Base-by-base conservation (phyloP, 179 eudicot species). In the Pouteria campechiana region DNA sequence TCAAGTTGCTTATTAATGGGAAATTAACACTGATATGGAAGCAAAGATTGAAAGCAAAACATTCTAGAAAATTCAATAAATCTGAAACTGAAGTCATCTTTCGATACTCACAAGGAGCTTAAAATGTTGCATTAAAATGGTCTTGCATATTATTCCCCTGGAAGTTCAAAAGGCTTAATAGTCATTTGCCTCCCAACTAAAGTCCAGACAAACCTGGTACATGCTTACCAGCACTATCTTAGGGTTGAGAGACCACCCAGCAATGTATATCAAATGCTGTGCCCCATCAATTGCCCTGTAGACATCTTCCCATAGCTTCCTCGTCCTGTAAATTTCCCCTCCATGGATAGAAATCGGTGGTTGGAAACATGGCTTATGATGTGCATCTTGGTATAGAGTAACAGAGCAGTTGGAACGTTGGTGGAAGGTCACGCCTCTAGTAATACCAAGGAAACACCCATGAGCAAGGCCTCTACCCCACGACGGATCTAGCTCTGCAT, bases 211-310 rank as follows among this genome's bases (percentile, higher is more conserved):
- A n/a, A n/a, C n/a, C n/a, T n/a, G n/a, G n/a, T n/a, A n/a, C n/a
- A n/a, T n/a, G 50, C 53, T 79, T 70, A 81, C 94, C 87, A 87
- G 72, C 33, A 72, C 77, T 64, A 86, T 46, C 25, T 64, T 75
- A 24, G 98, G 98, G 60, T 82, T 90, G 31, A 90, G 56, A 47
- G 98, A 86, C 96, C 98, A 90, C 53, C 96, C 98, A 10, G 85
- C 92, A 25, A 90, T 90, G 61, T 87, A 90, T 41, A 87, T 65
- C 55, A 87, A 60, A 61, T 82, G 75, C 69, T 79, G 86, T 23
- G 98, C 98, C 9, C 67, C 94, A 21, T 82, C 98, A 16, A 90
- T 61, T 61, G 94, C 94, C 57, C 61, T 75, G 24, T 72, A 90
- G 2, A 90, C 76, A 50, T 90, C 96, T 51, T 90, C 94, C 95